phyloP scores from a whole-genome alignment of 495 filamentous ascomycete species.

The Friedmanniomyces simplex region DNA sequence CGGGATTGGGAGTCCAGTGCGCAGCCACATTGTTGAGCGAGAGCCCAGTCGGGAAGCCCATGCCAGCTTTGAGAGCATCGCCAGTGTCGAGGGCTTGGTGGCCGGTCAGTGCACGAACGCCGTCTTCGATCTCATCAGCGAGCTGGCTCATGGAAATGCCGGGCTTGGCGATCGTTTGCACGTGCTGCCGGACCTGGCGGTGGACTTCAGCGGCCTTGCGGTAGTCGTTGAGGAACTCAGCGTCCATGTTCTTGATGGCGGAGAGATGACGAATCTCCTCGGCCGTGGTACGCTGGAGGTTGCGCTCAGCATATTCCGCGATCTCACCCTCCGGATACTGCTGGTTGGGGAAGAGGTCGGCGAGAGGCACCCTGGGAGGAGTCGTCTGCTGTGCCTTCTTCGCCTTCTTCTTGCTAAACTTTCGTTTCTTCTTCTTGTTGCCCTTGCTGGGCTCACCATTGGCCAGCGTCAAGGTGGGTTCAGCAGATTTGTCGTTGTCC shows the following conservation, averaged over 20 bases:
- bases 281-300: slow-evolving; percentile 70
- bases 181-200: slow-evolving; percentile 77
- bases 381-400: slow-evolving; percentile 60
- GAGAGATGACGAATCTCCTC: slow-evolving; percentile 84
- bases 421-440: slow-evolving; percentile 53
- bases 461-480: slow-evolving; percentile 12
- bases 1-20: slow-evolving; percentile 87
- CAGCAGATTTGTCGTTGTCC: slow-evolving; percentile 21
- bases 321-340: slow-evolving; percentile 73
- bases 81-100: slow-evolving; percentile 72
- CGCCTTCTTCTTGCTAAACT: slow-evolving; percentile 56
- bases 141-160: slow-evolving; percentile 72
- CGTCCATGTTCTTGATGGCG: slow-evolving; percentile 54
- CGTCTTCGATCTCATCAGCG: slow-evolving; percentile 76
- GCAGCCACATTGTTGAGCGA: slow-evolving; percentile 82
- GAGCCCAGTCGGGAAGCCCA: slow-evolving; percentile 83
- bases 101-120: slow-evolving; percentile 65
- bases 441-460: slow-evolving; percentile 31
- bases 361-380: slow-evolving; percentile 65
- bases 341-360: slow-evolving; percentile 63
- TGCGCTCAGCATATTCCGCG: slow-evolving; percentile 48
- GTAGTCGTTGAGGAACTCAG: slow-evolving; percentile 74
- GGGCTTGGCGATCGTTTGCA: slow-evolving; percentile 69
- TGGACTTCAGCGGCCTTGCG: slow-evolving; percentile 81
- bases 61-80: slow-evolving; percentile 65